Percentiles rank a stretch among this genome's conserved stretches.
Conservation (phyloP, 768 basidiomycete species). For the Floccularia luteovirens region DNA sequence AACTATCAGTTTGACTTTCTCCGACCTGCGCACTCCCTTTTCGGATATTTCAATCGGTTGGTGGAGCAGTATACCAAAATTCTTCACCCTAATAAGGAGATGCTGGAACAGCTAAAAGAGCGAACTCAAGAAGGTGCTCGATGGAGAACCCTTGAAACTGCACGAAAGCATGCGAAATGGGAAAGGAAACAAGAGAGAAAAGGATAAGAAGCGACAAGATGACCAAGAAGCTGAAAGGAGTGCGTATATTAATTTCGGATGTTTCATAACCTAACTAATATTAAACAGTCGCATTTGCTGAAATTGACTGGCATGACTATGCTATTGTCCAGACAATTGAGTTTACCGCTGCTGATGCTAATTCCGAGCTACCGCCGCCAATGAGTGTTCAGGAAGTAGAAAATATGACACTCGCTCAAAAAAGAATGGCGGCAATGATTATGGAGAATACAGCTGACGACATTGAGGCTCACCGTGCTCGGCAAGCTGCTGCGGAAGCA, state of each 20-base stretch:
- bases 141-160: conserved; percentile 75
- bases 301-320: conserved; percentile 99
- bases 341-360: conserved; percentile 89
- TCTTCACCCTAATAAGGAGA: conserved; percentile 74
- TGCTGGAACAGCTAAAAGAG: conserved; percentile 60
- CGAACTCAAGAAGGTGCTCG: conserved; percentile 57
- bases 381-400: conserved; percentile 94
- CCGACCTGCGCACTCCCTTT: conserved; percentile 91
- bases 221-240: conserved; percentile 90
- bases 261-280: conserved; percentile 7
- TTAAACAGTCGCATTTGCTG: conserved; percentile 75
- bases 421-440: conserved; percentile 96
- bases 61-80: conserved; percentile 95
- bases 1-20: conserved; percentile 99
- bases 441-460: conserved; percentile 92
- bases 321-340: conserved; percentile 97
- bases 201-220: conserved; percentile 80
- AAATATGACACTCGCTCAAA: conserved; percentile 95
- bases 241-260: conserved; percentile 26
- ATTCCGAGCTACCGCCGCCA: conserved; percentile 89
- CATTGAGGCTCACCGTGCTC: conserved; percentile 73
- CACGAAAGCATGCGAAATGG: conserved; percentile 80
- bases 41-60: conserved; percentile 93
- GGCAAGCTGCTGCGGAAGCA: conserved; percentile 80
- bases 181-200: conserved; percentile 76